Base-by-base conservation (phyloP, 169 alveolate species). In the Eimeria tenella region DNA sequence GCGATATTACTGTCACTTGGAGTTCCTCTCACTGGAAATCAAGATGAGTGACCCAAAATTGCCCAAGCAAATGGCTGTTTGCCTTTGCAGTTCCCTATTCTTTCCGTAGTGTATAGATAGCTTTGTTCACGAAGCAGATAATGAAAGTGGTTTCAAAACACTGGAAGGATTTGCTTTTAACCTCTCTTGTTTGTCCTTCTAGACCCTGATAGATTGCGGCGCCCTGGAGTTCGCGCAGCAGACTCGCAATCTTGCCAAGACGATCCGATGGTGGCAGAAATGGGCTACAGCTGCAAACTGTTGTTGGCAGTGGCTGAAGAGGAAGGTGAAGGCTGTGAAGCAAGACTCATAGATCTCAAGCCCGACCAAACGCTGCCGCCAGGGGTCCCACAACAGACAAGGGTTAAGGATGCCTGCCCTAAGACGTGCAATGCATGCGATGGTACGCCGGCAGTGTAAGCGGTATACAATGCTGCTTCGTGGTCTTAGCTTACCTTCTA, bases 341-440 rank as follows among this genome's bases (percentile, higher is more conserved):
- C 96, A 17, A 84, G 95, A 19, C 94, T 96, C 5, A 71, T 75
- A n/a, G 95, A 90, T 62, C 90, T 96, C 9, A 82, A 95, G 74
- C 96, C 94, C 58, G 90, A 55, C 19, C 84, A 83, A 68, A 56
- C 79, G 31, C 88, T 96, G 84, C 96, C 97, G 5, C 93, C 96
- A 3, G 96, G 95, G 4, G 84, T 96, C 56, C 97, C 97, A 6
- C 94, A 77, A 15, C 90, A 79, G 53, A 93, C 96, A 25, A 87
- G 96, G 56, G 96, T 96, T 25, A 93, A 87, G 74, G 97, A 96
- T 62, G 97, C 97, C 4, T 96, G 97, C 52, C 97, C 97, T n/a
- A 65, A 71, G 56, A 95, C 97, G 7, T 96, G 97, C 62, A 93
- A 86, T 19, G 94, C 94, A 23, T 96, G 97, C 73, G 75, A 77